Conservation (phyloP, 2,329 filamentous ascomycete genomes). For the Magnaporthiopsis poae region DNA sequence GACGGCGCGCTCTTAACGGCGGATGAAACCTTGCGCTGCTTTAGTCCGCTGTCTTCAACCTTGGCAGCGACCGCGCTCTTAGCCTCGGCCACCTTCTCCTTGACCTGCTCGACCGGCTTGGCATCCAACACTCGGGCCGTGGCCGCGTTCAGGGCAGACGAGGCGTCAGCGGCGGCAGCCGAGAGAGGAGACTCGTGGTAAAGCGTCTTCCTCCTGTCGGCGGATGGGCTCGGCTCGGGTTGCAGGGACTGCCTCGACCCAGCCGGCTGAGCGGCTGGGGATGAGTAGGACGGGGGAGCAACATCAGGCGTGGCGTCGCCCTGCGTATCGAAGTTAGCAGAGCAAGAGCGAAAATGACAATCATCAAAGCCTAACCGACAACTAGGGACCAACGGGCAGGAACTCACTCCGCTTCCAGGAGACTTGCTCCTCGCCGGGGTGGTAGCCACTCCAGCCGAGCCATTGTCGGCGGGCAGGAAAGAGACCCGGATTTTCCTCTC, state of each 20-base stretch:
- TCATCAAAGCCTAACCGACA: background rate
- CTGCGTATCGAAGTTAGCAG: slow-evolving; percentile 13
- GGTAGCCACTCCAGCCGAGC: slow-evolving; percentile 13
- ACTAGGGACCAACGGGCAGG: background rate
- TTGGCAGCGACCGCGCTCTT: slow-evolving; percentile 62
- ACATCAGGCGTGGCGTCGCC: slow-evolving; percentile 24
- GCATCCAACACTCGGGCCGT: slow-evolving; percentile 1
- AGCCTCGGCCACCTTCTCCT: slow-evolving; percentile 43
- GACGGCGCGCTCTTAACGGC: background rate
- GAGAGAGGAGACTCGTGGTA: slow-evolving; percentile 9
- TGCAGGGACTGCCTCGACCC: background rate
- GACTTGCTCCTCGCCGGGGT: slow-evolving; percentile 20
- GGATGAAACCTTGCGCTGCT: slow-evolving; percentile 58
- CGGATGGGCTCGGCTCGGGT: slow-evolving; percentile 4
- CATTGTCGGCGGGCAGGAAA: slow-evolving; percentile 60
- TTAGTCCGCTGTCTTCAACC: slow-evolving; percentile 60
- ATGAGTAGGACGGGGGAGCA: slow-evolving; percentile 21
- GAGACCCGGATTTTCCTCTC: slow-evolving; percentile 93
- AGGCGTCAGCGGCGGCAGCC: slow-evolving; percentile 11
- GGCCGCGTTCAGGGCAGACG: slow-evolving; percentile 15
- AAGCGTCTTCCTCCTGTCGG: slow-evolving; percentile 11
- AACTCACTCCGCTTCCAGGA: slow-evolving; percentile 20
- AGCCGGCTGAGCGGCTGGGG: slow-evolving; percentile 15
- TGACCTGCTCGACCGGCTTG: slow-evolving; percentile 19
- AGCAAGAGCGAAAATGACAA: background rate